A percentile compares a stretch with the other conserved stretches of the same genome.
Conservation (phyloP, 257 asterid genomes). For the Solanum paucissectum region DNA sequence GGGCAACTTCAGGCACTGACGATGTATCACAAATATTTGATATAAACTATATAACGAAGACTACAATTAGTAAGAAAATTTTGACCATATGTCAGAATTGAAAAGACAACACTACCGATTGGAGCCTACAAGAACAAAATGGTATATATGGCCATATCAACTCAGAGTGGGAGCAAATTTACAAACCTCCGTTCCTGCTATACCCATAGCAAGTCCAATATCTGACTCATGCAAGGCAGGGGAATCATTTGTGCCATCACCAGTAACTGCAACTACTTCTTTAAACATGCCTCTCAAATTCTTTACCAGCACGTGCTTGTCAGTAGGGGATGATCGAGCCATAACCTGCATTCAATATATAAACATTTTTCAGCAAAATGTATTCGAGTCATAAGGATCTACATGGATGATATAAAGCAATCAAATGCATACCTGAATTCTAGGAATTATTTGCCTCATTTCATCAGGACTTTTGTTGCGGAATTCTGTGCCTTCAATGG, state of each 20-base stretch:
- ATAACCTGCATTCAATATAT: slow-evolving; percentile 52
- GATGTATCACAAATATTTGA: background rate
- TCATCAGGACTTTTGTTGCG: slow-evolving; percentile 45
- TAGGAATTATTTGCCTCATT: slow-evolving; percentile 69
- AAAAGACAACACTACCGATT: background rate
- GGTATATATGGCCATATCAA: background rate
- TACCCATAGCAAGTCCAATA: slow-evolving; percentile 46
- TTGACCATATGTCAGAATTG: background rate
- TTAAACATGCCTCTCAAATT: slow-evolving; percentile 46
- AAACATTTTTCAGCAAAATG: slow-evolving; percentile 2
- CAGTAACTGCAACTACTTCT: slow-evolving; percentile 87
- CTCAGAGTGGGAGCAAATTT: background rate
- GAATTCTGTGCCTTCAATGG: slow-evolving; percentile 82
- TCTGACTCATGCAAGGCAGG: slow-evolving; percentile 44
- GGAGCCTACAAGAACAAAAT: background rate
- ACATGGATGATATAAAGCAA: background rate
- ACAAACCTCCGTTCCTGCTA: slow-evolving; percentile 47
- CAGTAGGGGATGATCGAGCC: slow-evolving; percentile 95
- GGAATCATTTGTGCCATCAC: slow-evolving; percentile 46
- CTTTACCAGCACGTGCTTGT: slow-evolving; percentile 79
- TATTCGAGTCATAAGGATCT: background rate
- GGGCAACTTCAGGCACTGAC: background rate
- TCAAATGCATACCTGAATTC: slow-evolving; percentile 48
- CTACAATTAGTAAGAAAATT: background rate
- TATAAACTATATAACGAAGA: background rate